These are phyloP conservation scores for Aspergillus hancockii DNA, from an alignment of 495 filamentous ascomycete genomes.

Conservation along the genomic window DNA sequence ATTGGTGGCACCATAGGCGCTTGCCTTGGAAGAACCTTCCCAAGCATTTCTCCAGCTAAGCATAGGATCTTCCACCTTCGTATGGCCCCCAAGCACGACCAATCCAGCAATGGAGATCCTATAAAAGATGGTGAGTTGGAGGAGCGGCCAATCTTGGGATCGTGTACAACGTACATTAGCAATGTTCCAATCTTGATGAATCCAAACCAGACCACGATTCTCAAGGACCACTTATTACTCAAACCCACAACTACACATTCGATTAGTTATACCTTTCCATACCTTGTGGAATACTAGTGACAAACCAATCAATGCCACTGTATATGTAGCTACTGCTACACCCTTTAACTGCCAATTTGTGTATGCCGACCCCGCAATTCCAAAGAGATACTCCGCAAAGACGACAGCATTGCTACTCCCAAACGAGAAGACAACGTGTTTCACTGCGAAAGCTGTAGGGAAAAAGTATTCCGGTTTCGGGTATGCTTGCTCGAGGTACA, in stretches of 20 bases:
- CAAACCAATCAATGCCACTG: slow-evolving; percentile 45
- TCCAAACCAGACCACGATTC: neutral
- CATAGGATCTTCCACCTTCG: slow-evolving; percentile 53
- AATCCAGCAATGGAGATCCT: slow-evolving; percentile 59
- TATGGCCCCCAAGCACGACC: slow-evolving; percentile 61
- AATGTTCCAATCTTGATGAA: neutral
- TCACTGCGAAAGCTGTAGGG: slow-evolving; percentile 60
- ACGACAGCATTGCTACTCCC: slow-evolving; percentile 64
- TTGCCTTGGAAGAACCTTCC: slow-evolving; percentile 45
- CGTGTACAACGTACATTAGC: slow-evolving; percentile 38
- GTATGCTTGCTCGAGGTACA: slow-evolving; percentile 67
- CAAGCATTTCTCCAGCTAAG: slow-evolving; percentile 62
- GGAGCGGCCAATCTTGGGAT: neutral
- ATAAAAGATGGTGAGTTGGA: neutral
- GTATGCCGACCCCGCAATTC: slow-evolving; percentile 44
- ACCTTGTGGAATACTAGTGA: slow-evolving; percentile 15
- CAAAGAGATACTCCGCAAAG: slow-evolving; percentile 57
- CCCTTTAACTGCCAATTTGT: slow-evolving; percentile 63
- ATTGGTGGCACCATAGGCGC: slow-evolving; percentile 57
- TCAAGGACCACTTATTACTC: slow-evolving; percentile 40
- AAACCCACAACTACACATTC: slow-evolving; percentile 22
- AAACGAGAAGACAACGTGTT: slow-evolving; percentile 60
- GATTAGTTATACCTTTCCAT: neutral
- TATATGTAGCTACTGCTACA: slow-evolving; percentile 61
- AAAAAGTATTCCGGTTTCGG: slow-evolving; percentile 63